Conservation (phyloP, 1,139 yeast species). For the Blastobotrys serpentis region DNA sequence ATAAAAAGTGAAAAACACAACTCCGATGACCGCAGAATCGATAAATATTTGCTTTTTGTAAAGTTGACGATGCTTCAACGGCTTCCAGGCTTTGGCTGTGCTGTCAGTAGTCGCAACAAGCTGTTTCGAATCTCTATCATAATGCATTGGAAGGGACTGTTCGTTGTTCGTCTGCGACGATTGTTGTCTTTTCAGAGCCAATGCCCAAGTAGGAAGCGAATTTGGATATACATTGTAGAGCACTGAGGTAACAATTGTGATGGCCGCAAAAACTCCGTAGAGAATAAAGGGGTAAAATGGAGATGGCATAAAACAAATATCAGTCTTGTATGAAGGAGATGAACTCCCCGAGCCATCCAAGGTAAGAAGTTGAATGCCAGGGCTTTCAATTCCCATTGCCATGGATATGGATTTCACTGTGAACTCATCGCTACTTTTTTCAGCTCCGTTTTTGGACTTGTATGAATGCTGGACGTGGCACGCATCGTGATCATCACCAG, state of each 20-base stretch:
- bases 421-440: constrained; percentile 58
- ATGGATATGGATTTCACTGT: constrained; percentile 87
- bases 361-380: constrained; percentile 83
- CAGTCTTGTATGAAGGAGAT: constrained; percentile 42
- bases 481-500: constrained; percentile 97
- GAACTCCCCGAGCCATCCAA: constrained; percentile 36
- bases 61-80: background rate
- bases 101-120: background rate
- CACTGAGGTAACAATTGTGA: constrained; percentile 13
- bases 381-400: constrained; percentile 84
- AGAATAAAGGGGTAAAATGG: constrained; percentile 53
- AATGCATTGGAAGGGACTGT: constrained; percentile 7
- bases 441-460: constrained; percentile 35
- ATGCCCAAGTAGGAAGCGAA: constrained; percentile 10
- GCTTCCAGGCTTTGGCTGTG: constrained; percentile 5
- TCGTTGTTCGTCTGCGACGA: background rate
- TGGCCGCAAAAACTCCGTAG: constrained; percentile 30
- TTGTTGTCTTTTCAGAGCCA: background rate
- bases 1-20: background rate
- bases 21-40: background rate
- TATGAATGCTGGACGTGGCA: constrained; percentile 72
- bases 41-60: background rate
- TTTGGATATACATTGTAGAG: background rate
- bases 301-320: constrained; percentile 68
- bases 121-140: constrained; percentile 4